Conservation (phyloP, 2,329 filamentous ascomycete genomes). For the Botrytis fragariae region DNA sequence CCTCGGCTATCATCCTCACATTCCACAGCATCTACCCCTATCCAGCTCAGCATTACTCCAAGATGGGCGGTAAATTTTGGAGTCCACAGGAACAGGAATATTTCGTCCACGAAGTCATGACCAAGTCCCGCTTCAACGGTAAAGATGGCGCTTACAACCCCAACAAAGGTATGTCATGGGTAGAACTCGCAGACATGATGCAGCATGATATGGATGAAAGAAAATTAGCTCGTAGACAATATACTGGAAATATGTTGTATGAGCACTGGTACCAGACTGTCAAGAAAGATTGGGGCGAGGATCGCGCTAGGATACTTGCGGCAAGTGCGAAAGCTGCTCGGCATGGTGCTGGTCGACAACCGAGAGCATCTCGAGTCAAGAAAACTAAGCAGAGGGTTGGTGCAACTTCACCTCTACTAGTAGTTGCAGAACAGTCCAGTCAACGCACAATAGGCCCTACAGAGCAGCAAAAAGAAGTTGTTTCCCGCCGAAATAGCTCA, state of each 20-base stretch:
- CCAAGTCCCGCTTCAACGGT: slow-evolving; percentile 10
- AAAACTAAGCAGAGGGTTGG: neutral
- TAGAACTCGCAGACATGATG: slow-evolving; percentile 19
- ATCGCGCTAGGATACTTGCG: neutral
- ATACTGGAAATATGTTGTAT: slow-evolving; percentile 19
- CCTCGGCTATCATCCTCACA: neutral
- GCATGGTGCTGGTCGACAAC: neutral
- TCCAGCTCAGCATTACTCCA: neutral
- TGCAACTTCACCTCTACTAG: rapidly evolving
- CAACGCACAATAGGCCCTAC: no score
- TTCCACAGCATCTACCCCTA: neutral
- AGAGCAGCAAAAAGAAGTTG: neutral
- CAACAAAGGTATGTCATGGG: neutral
- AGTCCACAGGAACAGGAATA: slow-evolving; percentile 10
- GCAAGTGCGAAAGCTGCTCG: neutral
- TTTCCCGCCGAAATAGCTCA: no score
- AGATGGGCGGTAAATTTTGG: slow-evolving; percentile 22
- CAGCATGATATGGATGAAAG: slow-evolving; percentile 15
- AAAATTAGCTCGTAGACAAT: neutral
- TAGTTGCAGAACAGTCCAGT: neutral
- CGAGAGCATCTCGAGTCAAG: neutral
- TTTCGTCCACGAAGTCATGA: slow-evolving; percentile 21
- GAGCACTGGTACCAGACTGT: slow-evolving; percentile 26
- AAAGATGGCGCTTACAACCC: neutral
- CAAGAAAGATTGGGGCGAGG: neutral